Evolutionary conservation across 23 red algal genomes (phyloP).

Genomic region (Gracilariopsis chorda): DNA sequence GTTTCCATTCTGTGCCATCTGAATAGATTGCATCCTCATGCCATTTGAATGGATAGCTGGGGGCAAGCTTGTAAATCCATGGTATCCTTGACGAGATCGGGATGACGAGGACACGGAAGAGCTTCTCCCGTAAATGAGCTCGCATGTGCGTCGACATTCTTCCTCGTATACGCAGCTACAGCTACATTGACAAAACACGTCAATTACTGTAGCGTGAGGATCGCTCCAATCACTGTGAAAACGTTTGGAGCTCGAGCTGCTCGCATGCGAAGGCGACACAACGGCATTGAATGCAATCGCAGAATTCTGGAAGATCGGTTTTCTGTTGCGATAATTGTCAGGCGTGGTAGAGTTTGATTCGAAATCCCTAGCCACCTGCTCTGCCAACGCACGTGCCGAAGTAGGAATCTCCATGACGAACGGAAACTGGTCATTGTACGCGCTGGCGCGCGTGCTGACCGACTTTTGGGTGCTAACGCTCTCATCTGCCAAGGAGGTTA

Average conservation of each 20-base stretch:
- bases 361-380: too few species aligned
- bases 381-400: not conserved
- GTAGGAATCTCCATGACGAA: constrained; percentile 43
- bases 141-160: constrained; percentile 50
- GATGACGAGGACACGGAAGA: constrained; percentile 52
- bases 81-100: constrained; percentile 16
- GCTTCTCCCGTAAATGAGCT: constrained; percentile 44
- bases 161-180: constrained; percentile 71
- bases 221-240: constrained; percentile 64
- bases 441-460: constrained; percentile 12
- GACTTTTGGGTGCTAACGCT: constrained; percentile 65
- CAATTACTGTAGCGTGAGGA: constrained; percentile 62
- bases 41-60: constrained; percentile 4
- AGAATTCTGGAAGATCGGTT: constrained; percentile 53
- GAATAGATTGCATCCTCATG: not conserved
- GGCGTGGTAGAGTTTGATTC: too few species aligned
- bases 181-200: constrained; percentile 65
- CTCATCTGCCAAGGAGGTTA: constrained; percentile 67
- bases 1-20: not conserved
- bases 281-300: not conserved
- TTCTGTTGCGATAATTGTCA: not conserved
- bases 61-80: constrained; percentile 29
- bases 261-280: constrained; percentile 11
- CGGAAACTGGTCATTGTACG: not conserved
- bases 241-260: constrained; percentile 10